Evolutionary conservation across 345 rosid genomes (phyloP).

Genomic region (Noccaea bulbosa): DNA sequence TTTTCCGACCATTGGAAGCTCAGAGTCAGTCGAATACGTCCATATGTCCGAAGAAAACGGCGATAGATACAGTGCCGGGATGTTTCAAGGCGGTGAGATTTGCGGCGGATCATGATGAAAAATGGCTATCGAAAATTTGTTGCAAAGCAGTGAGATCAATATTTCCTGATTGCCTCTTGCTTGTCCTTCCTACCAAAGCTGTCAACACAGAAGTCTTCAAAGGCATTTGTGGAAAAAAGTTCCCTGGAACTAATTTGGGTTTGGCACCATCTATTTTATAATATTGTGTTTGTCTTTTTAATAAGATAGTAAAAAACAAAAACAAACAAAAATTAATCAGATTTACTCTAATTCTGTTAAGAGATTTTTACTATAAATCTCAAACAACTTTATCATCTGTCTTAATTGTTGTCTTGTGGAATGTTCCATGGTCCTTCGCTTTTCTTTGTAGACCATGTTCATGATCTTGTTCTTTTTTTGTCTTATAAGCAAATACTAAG

Average conservation of each 20-base stretch:
- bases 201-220: not conserved
- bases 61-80: not conserved
- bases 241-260: not conserved
- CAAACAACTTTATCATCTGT: too few relatives aligned
- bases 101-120: not conserved
- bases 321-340: too few relatives aligned
- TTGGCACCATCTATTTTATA: not conserved
- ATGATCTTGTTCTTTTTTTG: too few relatives aligned
- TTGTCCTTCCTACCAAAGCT: not conserved
- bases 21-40: not conserved
- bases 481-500: too few relatives aligned
- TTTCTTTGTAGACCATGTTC: too few relatives aligned
- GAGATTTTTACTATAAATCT: too few relatives aligned
- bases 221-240: not conserved
- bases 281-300: too few relatives aligned
- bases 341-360: too few relatives aligned
- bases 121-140: not conserved
- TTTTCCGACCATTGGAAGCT: not conserved
- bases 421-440: too few relatives aligned
- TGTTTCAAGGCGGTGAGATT: not conserved
- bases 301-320: too few relatives aligned
- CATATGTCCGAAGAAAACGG: not conserved
- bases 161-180: not conserved
- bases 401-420: too few relatives aligned
- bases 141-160: constrained; percentile 10